Evolutionary conservation across 441 rosid species (phyloP), one percentile per base, ranked within the genome.

Genomic region (Syzygium malaccense): DNA sequence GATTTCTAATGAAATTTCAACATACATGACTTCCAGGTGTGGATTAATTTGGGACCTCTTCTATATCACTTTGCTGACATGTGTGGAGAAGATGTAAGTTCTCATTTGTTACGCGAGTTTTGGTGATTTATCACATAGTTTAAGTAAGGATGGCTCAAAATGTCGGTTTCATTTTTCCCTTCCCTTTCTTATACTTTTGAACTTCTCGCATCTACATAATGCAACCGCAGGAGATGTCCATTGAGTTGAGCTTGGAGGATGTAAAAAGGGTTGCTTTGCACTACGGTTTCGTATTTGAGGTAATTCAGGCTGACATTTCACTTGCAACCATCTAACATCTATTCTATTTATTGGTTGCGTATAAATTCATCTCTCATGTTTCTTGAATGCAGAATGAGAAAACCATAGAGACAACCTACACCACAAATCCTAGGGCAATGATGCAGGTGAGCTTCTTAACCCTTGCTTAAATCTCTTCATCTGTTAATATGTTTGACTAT

Each of bases 11-110:
- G 87, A 64, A 75, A 85, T 75, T 86, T 55, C 62, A 23, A 85
- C 55, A 4, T 12, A 55, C 17, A 5, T 45, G 20, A 64, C 62
- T 87, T 86, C 88, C 95, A 98, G 99, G 95, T 97, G 75, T 98
- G 99, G 99, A 95, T 98, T 92, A 98, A 97, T 90, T 92, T 98
- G 87, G 99, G 99, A 88, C 99, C 99, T 64, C 91, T 97, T 86
- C 92, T 98, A 41, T 98, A 98, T 94, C 99, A 98, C 94, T 98
- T 98, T 88, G 99, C 98, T 11, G 99, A 97, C 87, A 92, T 89
- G 88, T 94, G 96, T 85, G 97, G 98, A 88, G 97, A 92, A 90
- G 96, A 98, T 87, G 99, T 97, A 95, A 94, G 97, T 87, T 92
- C 87, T 86, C 30, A 58, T 55, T 6, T 78, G 49, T 41, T 87